phyloP scores from a whole-genome alignment of 2,329 filamentous ascomycete species.

The Fusarium zealandicum region DNA sequence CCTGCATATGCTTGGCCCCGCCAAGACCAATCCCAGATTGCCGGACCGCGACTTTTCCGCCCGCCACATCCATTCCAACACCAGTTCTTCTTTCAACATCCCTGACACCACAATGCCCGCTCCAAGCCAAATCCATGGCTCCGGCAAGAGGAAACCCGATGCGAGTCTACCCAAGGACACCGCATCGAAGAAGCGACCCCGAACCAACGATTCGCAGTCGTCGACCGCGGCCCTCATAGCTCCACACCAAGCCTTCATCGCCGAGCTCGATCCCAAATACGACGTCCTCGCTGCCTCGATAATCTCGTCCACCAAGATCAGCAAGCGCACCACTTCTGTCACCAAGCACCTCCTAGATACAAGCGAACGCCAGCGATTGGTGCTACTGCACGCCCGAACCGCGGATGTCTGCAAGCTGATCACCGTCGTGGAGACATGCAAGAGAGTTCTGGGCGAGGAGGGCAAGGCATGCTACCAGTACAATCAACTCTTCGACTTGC shows the following conservation, averaged over 20 bases:
- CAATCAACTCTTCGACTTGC: constrained; percentile 62
- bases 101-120: constrained; percentile 26
- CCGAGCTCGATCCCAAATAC: constrained; percentile 55
- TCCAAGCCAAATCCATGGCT: constrained; percentile 7
- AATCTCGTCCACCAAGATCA: constrained; percentile 67
- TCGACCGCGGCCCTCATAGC: constrained; percentile 39
- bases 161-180: constrained; percentile 1
- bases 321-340: constrained; percentile 58
- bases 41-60: constrained; percentile 34
- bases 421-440: constrained; percentile 71
- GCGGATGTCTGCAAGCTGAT: constrained; percentile 69
- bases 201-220: constrained; percentile 7
- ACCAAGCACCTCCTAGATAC: constrained; percentile 53
- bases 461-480: constrained; percentile 63
- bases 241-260: constrained; percentile 53
- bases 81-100: constrained; percentile 12
- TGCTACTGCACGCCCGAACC: constrained; percentile 60
- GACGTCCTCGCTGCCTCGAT: constrained; percentile 61
- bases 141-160: constrained; percentile 32
- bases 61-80: constrained; percentile 2
- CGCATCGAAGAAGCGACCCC: constrained; percentile 4
- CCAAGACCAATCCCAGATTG: constrained; percentile 29
- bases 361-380: constrained; percentile 43
- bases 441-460: constrained; percentile 59
- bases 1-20: constrained; percentile 18